Evolutionary conservation across 2,329 filamentous ascomycete species (phyloP).

Genomic region (Fonsecaea erecta): DNA sequence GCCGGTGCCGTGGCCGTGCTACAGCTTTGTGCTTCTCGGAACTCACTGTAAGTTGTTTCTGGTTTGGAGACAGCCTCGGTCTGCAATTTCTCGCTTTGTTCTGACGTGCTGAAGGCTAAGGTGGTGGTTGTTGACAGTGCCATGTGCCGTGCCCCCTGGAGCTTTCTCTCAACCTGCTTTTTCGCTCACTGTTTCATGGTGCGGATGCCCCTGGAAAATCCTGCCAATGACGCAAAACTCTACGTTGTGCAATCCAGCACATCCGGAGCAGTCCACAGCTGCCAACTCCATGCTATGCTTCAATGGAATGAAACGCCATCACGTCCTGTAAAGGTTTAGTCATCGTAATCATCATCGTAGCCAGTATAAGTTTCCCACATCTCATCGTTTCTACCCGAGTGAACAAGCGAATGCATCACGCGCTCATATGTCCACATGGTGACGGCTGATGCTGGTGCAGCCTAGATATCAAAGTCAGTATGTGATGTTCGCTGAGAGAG

Average conservation of each 20-base stretch:
- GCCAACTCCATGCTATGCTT: slow-evolving; percentile 5
- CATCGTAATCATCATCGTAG: slow-evolving; percentile 36
- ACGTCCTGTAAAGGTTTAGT: slow-evolving; percentile 32
- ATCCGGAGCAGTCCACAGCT: neutral
- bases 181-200: neutral
- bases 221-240: neutral
- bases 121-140: no score
- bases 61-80: neutral
- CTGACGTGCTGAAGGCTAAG: neutral
- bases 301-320: slow-evolving; percentile 1
- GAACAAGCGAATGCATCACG: slow-evolving; percentile 64
- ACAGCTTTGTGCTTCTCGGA: neutral
- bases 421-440: slow-evolving; percentile 96
- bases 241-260: neutral
- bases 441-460: slow-evolving; percentile 87
- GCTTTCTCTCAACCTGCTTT: neutral
- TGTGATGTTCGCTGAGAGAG: neutral
- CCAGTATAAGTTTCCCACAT: slow-evolving; percentile 37
- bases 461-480: slow-evolving; percentile 17
- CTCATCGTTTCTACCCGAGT: slow-evolving; percentile 40
- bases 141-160: no score
- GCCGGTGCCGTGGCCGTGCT: neutral
- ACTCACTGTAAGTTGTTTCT: neutral
- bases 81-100: neutral
- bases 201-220: neutral